Evolutionary conservation across 768 basidiomycete species (phyloP), one percentile per base, ranked within the genome.

Genomic region (Agaricus bisporus): DNA sequence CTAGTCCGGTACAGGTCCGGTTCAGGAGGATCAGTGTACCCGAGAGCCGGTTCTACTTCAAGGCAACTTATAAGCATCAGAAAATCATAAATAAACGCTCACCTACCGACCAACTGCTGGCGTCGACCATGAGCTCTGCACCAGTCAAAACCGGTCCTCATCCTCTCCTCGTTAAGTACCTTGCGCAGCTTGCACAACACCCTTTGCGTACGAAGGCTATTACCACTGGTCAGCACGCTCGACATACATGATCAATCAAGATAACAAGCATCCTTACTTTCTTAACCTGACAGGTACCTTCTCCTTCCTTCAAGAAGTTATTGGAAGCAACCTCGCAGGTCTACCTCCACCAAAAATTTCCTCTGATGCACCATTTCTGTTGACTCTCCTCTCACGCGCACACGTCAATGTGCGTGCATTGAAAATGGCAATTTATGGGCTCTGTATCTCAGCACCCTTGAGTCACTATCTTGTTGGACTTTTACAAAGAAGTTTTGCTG

Each of bases 401-500:
- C 83, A 88, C 64, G 67, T 92, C 48, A 76, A 90, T 64, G 54
- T 72, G 56, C 86, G 83, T 61, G 88, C 92, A 6, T 51, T 88
- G 61, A 91, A 94, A 68, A 91, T 94, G 85, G 87, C 82, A 0
- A 47, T 86, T 18, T 93, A 91, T 63, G 92, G 92, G 56, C 82
- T 88, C 70, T 75, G 87, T 59, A 77, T 95, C 38, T 90, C 90
- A 11, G 92, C 91, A 5, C 92, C 92, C 0, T 65, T 95, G 28
- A 77, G 82, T 39, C 92, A 95, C 63, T 68, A 77, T 65, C 81
- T 93, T 56, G 79, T 90, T 17, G 82, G 85, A 50, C 60, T 74
- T 38, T 69, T 94, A 54, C 90, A 93, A 68, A 85, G 77, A 61
- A 77, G 77, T 12, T 94, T 95, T 63, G 81, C 82, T 0, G 91